A percentile compares a stretch with the other conserved stretches of the same genome.
phyloP scores from a whole-genome alignment of 345 rosid species.

The Balakata baccata region DNA sequence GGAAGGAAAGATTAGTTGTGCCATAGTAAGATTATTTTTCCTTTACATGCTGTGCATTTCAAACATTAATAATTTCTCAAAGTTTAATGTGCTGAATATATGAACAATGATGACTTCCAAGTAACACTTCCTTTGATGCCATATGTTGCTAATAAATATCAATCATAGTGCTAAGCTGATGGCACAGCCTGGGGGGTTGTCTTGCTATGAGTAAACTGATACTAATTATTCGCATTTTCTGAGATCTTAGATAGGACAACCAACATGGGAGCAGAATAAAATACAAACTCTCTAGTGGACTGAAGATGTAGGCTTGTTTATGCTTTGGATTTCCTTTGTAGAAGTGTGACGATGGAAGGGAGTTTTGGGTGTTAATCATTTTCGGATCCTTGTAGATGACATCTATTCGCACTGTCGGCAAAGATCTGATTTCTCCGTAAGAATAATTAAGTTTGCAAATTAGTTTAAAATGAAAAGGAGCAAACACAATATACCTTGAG shows the following conservation, averaged over 20 bases:
- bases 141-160: no score
- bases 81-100: no score
- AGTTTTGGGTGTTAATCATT: background rate
- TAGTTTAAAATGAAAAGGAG: background rate
- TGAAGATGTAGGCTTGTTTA: background rate
- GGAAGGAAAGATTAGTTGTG: background rate
- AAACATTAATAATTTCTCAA: no score
- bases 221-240: no score
- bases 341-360: background rate
- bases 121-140: no score
- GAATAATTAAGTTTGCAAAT: background rate
- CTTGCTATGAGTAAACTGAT: no score
- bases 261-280: background rate
- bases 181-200: no score
- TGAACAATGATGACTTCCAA: no score
- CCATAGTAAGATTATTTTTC: background rate
- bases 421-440: background rate
- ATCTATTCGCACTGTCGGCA: background rate
- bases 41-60: background rate
- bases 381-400: background rate
- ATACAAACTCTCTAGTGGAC: background rate
- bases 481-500: background rate
- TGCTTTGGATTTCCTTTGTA: background rate
- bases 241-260: no score
- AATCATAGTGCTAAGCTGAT: no score